Evolutionary conservation across 768 basidiomycete genomes (phyloP).

Genomic region (Calvatia gigantea): DNA sequence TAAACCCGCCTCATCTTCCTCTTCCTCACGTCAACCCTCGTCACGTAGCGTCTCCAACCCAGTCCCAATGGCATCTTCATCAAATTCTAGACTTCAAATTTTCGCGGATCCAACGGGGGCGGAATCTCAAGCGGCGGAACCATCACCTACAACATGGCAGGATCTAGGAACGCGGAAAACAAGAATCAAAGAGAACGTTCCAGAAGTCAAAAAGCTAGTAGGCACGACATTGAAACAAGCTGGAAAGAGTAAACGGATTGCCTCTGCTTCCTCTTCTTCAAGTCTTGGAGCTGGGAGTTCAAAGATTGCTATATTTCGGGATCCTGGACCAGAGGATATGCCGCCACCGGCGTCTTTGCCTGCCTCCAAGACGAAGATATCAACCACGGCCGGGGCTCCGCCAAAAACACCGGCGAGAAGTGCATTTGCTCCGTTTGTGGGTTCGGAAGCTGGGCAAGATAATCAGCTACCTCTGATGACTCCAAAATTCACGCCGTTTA

Average conservation of each 20-base stretch:
- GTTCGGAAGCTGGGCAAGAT: conserved; percentile 12
- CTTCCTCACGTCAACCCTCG: conserved; percentile 26
- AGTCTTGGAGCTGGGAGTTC: conserved; percentile 33
- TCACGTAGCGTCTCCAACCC: conserved; percentile 16
- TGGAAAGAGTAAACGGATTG: conserved; percentile 51
- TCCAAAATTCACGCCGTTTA: conserved; percentile 67
- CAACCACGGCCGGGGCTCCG: not conserved
- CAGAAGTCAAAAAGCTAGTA: conserved; percentile 62
- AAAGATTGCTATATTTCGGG: conserved; percentile 64
- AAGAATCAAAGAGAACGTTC: conserved; percentile 75
- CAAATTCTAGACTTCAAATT: conserved; percentile 61
- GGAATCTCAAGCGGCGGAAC: conserved; percentile 40
- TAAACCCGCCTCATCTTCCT: conserved; percentile 34
- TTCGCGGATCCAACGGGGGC: conserved; percentile 70
- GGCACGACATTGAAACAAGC: conserved; percentile 67
- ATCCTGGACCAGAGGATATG: conserved; percentile 49
- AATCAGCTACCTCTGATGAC: conserved; percentile 34
- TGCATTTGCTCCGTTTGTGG: conserved; percentile 19
- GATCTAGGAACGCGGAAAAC: conserved; percentile 77
- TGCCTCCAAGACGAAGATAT: conserved; percentile 18
- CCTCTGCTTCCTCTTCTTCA: conserved; percentile 30
- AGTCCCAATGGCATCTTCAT: conserved; percentile 30
- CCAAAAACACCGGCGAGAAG: conserved; percentile 20
- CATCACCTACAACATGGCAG: conserved; percentile 51
- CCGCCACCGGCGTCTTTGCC: conserved; percentile 35